A percentile compares a stretch with the other conserved stretches of the same genome.
These are phyloP conservation scores for Colletotrichum somersetense DNA, from an alignment of 2,329 filamentous ascomycete species.

Conservation along the genomic window DNA sequence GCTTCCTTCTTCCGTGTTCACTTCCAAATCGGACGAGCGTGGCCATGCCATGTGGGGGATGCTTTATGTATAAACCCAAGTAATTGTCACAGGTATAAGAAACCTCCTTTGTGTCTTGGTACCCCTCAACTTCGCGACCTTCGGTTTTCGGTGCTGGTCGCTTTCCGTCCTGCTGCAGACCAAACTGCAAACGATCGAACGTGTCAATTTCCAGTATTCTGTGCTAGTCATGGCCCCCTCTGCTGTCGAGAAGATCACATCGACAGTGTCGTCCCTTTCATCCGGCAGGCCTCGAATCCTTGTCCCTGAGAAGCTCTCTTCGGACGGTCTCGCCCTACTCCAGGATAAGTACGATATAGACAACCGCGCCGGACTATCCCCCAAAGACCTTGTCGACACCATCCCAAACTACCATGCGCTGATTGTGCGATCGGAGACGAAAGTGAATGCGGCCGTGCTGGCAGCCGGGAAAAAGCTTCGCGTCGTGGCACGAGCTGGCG, in stretches of 20 bases:
- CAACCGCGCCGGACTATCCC: slow-evolving; percentile 70
- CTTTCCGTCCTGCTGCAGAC: not conserved
- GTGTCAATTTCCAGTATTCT: not conserved
- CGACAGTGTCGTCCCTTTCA: slow-evolving; percentile 38
- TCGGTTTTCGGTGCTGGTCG: not conserved
- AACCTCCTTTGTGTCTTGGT: not conserved
- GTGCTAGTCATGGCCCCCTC: slow-evolving; percentile 44
- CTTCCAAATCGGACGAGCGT: slow-evolving; percentile 7
- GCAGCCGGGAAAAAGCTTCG: slow-evolving; percentile 76
- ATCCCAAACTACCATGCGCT: slow-evolving; percentile 81
- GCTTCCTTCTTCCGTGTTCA: not conserved
- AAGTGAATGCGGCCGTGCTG: slow-evolving; percentile 78
- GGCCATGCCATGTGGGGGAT: slow-evolving; percentile 23
- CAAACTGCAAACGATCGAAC: not conserved
- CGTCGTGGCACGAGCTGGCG: slow-evolving; percentile 84
- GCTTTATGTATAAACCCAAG: slow-evolving; percentile 31
- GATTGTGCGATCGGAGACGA: slow-evolving; percentile 85
- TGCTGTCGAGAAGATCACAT: slow-evolving; percentile 44
- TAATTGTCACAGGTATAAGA: not conserved
- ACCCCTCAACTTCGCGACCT: not conserved
- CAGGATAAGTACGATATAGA: slow-evolving; percentile 77
- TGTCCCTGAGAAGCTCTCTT: slow-evolving; percentile 83
- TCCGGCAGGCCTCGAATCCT: slow-evolving; percentile 64
- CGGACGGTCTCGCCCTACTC: slow-evolving; percentile 80
- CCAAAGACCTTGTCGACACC: slow-evolving; percentile 73